A percentile compares a stretch with the other conserved stretches of the same genome.
These are phyloP conservation scores for Pelargonium fulgidum DNA, from an alignment of 441 rosid species.

Conservation along the genomic window DNA sequence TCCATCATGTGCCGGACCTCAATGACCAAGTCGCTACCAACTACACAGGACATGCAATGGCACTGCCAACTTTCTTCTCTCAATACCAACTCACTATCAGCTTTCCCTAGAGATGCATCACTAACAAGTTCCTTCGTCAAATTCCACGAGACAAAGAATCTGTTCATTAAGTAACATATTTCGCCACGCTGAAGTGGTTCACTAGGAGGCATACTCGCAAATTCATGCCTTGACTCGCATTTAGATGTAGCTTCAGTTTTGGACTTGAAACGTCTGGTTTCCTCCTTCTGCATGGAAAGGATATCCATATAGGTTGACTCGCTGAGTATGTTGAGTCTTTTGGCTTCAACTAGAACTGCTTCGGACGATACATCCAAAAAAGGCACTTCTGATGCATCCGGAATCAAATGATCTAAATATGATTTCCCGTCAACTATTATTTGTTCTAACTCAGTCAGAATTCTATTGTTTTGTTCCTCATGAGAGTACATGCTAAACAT, in stretches of 20 bases:
- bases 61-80: slow-evolving; percentile 19
- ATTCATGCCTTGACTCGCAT: slow-evolving; percentile 25
- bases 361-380: slow-evolving; percentile 46
- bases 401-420: slow-evolving; percentile 28
- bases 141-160: slow-evolving; percentile 65
- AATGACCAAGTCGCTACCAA: slow-evolving; percentile 26
- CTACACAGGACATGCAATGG: slow-evolving; percentile 28
- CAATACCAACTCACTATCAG: slow-evolving; percentile 15
- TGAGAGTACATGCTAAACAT: slow-evolving; percentile 22
- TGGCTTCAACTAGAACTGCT: slow-evolving; percentile 60
- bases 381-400: slow-evolving; percentile 36
- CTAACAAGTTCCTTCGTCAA: slow-evolving; percentile 19
- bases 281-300: slow-evolving; percentile 49
- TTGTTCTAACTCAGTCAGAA: slow-evolving; percentile 31
- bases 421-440: slow-evolving; percentile 43
- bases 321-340: slow-evolving; percentile 49
- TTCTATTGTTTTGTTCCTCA: slow-evolving; percentile 26
- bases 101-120: slow-evolving; percentile 21
- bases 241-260: slow-evolving; percentile 33
- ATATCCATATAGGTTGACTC: slow-evolving; percentile 52
- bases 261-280: slow-evolving; percentile 50
- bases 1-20: slow-evolving; percentile 67
- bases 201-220: slow-evolving; percentile 26
- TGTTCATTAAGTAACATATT: slow-evolving; percentile 60
- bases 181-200: slow-evolving; percentile 41